Percentiles rank a stretch among this genome's conserved stretches.
phyloP scores from a whole-genome alignment of 2,329 filamentous ascomycete species.

The Balansia obtecta region DNA sequence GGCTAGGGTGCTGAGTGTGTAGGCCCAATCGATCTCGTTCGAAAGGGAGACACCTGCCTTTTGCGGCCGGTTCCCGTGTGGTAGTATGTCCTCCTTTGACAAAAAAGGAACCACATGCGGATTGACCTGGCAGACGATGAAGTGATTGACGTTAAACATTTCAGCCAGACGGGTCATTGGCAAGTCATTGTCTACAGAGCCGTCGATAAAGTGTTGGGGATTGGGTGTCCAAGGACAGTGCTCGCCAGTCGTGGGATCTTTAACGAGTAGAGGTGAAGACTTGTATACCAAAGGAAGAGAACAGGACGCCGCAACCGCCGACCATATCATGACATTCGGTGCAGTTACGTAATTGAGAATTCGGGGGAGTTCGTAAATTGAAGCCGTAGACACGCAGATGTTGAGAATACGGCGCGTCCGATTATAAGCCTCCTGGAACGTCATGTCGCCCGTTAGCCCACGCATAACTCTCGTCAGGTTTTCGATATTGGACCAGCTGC shows the following conservation, averaged over 20 bases:
- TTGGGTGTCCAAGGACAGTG: constrained; percentile 76
- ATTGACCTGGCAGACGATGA: constrained; percentile 95
- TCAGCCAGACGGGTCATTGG: constrained; percentile 82
- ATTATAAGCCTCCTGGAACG: constrained; percentile 92
- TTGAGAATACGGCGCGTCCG: constrained; percentile 86
- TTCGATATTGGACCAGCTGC: constrained; percentile 73
- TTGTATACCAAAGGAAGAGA: constrained; percentile 83
- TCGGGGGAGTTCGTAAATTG: constrained; percentile 74
- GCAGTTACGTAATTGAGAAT: constrained; percentile 88
- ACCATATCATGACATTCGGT: constrained; percentile 92
- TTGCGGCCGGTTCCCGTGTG: constrained; percentile 19
- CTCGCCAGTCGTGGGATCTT: constrained; percentile 69
- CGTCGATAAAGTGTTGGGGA: constrained; percentile 81
- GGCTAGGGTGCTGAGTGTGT: constrained; percentile 57
- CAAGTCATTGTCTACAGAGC: constrained; percentile 86
- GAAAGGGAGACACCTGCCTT: constrained; percentile 13
- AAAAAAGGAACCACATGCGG: constrained; percentile 86
- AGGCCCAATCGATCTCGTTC: constrained; percentile 45
- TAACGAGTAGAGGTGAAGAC: constrained; percentile 65
- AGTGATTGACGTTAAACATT: constrained; percentile 98
- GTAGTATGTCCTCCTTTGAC: constrained; percentile 54
- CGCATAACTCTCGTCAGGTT: constrained; percentile 75
- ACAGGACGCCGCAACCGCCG: constrained; percentile 89
- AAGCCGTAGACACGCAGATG: constrained; percentile 82
- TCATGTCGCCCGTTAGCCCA: constrained; percentile 71